Percentiles rank a stretch among this genome's conserved stretches.
These are phyloP conservation scores for Sphaerulina vaccinii DNA, from an alignment of 2,329 filamentous ascomycete species.

Conservation along the genomic window DNA sequence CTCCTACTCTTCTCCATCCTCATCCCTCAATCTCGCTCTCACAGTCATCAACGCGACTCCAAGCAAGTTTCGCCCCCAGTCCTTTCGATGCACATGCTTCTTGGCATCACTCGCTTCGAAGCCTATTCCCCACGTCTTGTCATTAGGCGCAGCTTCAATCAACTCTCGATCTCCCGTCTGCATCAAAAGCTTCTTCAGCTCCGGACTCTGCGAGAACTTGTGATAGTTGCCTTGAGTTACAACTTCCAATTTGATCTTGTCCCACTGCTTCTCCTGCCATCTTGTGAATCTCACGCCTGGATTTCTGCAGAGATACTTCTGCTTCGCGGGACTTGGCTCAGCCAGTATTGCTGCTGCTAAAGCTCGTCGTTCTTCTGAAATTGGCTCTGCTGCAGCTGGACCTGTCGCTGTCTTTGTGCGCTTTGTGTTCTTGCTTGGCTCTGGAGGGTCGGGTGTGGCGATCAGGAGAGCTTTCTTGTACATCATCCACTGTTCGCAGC, in stretches of 20 bases:
- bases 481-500: slow-evolving; percentile 52
- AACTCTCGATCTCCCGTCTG: slow-evolving; percentile 56
- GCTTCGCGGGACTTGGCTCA: slow-evolving; percentile 47
- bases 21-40: slow-evolving; percentile 5
- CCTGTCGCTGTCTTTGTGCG: background rate
- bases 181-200: slow-evolving; percentile 41
- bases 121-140: slow-evolving; percentile 67
- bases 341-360: slow-evolving; percentile 51
- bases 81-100: slow-evolving; percentile 1
- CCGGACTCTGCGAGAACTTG: slow-evolving; percentile 54
- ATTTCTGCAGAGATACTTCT: slow-evolving; percentile 53
- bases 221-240: slow-evolving; percentile 58
- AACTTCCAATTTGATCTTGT: slow-evolving; percentile 36
- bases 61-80: slow-evolving; percentile 53
- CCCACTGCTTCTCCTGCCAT: slow-evolving; percentile 44
- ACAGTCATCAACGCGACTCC: slow-evolving; percentile 9
- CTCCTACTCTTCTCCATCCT: background rate
- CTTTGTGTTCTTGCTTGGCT: background rate
- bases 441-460: background rate
- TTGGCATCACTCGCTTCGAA: slow-evolving; percentile 41
- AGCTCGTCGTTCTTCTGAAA: slow-evolving; percentile 23
- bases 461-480: slow-evolving; percentile 40
- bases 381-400: background rate
- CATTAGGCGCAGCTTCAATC: slow-evolving; percentile 55
- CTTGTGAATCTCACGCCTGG: slow-evolving; percentile 53